Base-by-base conservation (phyloP, 176 grass and related monocot species). In the Ampelocalamus luodianensis region DNA sequence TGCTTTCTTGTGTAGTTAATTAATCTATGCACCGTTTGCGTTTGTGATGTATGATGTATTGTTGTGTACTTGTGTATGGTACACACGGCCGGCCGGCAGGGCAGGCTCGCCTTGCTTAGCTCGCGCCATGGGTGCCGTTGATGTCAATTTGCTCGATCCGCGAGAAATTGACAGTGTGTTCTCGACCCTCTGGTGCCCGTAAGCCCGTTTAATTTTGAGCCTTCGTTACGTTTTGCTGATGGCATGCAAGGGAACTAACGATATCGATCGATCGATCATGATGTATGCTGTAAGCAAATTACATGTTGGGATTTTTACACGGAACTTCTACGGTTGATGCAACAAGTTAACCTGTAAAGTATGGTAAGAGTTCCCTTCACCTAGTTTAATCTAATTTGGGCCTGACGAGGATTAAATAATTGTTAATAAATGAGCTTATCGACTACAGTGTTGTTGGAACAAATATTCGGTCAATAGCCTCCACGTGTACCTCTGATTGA, bases 11-110 rank as follows among this genome's bases (percentile, higher is more conserved):
- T 73, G n/a, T 27, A 53, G 56, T 13, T 50, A 32, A 18, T 72
- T 51, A 55, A 87, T 58, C 8, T 53, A 16, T 66, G 44, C 15
- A 1, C 55, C 29, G 69, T 66, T 32, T 54, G 61, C 4, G 36
- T 58, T 1, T 32, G 49, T 72, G 65, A 24, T 78, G n/a, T 88
- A 65, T 55, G 39, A 17, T 78, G 76, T 58, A 63, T n/a, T 78
- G 72, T 29, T 29, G 29, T 29, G 29, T 29, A 29, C 29, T 27
- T 51, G 43, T 83, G 65, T 78, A 16, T 53, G 65, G 42, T 51
- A 36, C 80, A 1, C 17, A 23, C 36, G 72, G 40, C 29, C 22
- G 51, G 26, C 20, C 18, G 29, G 29, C 29, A 29, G 29, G 12
- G 58, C 54, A 26, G 71, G 39, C 72, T 11, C 20, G 16, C 14